These are phyloP conservation scores for Phytophthora quininea DNA, from an alignment of 352 stramenopile species.

Conservation along the genomic window DNA sequence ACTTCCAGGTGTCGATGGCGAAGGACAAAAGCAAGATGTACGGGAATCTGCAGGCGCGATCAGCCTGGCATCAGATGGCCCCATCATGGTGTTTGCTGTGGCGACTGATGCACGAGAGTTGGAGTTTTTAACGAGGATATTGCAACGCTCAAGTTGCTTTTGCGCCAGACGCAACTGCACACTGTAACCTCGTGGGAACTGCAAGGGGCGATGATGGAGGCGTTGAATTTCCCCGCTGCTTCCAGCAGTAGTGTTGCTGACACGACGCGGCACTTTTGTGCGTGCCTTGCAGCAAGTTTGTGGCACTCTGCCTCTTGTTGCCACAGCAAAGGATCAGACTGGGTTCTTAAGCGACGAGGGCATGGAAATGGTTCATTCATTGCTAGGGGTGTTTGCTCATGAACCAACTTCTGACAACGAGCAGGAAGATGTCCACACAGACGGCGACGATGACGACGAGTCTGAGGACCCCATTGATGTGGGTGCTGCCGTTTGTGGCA, in stretches of 20 bases:
- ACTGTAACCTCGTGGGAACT: slow-evolving; percentile 46
- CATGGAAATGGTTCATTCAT: slow-evolving; percentile 61
- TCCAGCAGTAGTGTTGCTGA: slow-evolving; percentile 35
- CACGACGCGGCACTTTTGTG: slow-evolving; percentile 53
- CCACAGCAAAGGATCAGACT: slow-evolving; percentile 19
- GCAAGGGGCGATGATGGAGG: slow-evolving; percentile 41
- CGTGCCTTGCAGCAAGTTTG: slow-evolving; percentile 60
- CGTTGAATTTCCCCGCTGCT: slow-evolving; percentile 35
- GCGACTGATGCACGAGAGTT: slow-evolving; percentile 70
- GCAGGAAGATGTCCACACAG: slow-evolving; percentile 27
- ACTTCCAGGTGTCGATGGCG: slow-evolving; percentile 23
- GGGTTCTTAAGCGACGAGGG: slow-evolving; percentile 65
- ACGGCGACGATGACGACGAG: slow-evolving; percentile 58
- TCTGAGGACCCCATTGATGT: slow-evolving; percentile 60
- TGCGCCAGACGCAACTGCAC: slow-evolving; percentile 73
- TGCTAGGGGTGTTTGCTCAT: slow-evolving; percentile 71
- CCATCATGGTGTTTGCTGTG: slow-evolving; percentile 85
- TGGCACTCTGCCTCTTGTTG: slow-evolving; percentile 26
- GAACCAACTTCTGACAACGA: slow-evolving; percentile 43
- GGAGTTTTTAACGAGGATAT: slow-evolving; percentile 88
- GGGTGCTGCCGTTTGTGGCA: slow-evolving; percentile 55
- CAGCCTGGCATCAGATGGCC: slow-evolving; percentile 70
- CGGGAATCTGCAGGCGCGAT: slow-evolving; percentile 51
- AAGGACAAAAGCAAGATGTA: slow-evolving; percentile 12
- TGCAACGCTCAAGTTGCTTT: slow-evolving; percentile 60